A percentile compares a stretch with the other conserved stretches of the same genome.
phyloP scores from a whole-genome alignment of 495 filamentous ascomycete genomes.

The Aspergillus biplanus region DNA sequence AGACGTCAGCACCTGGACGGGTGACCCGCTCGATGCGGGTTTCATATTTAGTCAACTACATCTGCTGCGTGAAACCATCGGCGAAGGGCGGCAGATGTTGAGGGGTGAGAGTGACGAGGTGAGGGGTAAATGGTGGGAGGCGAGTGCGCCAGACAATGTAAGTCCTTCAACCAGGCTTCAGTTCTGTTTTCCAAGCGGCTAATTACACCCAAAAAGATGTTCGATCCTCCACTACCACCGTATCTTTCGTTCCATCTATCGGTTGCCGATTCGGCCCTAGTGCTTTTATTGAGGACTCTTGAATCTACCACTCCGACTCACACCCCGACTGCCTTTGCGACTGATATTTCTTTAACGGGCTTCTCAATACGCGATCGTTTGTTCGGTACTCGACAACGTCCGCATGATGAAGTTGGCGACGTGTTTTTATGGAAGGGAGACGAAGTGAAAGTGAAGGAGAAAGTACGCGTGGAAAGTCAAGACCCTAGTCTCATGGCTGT shows the following conservation, averaged over 20 bases:
- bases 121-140: conserved; percentile 61
- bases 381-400: conserved; percentile 56
- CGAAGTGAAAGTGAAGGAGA: conserved; percentile 85
- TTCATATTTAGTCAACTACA: conserved; percentile 82
- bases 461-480: conserved; percentile 86
- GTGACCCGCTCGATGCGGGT: conserved; percentile 57
- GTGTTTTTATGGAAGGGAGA: conserved; percentile 69
- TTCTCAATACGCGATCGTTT: conserved; percentile 62
- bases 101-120: conserved; percentile 54
- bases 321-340: conserved; percentile 61
- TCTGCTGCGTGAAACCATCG: conserved; percentile 73
- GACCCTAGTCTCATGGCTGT: conserved; percentile 89
- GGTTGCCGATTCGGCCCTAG: conserved; percentile 75
- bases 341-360: conserved; percentile 56
- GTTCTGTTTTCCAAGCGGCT: background rate
- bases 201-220: conserved; percentile 35
- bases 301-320: conserved; percentile 64
- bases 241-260: conserved; percentile 74
- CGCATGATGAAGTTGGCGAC: conserved; percentile 80
- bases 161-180: conserved; percentile 15
- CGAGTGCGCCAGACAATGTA: conserved; percentile 56
- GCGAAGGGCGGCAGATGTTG: conserved; percentile 62
- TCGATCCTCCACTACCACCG: conserved; percentile 61
- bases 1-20: conserved; percentile 71
- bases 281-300: conserved; percentile 79